Evolutionary conservation across 495 filamentous ascomycete genomes (phyloP), one percentile per base, ranked within the genome.

Genomic region (Pyrenopolyporus hunteri): DNA sequence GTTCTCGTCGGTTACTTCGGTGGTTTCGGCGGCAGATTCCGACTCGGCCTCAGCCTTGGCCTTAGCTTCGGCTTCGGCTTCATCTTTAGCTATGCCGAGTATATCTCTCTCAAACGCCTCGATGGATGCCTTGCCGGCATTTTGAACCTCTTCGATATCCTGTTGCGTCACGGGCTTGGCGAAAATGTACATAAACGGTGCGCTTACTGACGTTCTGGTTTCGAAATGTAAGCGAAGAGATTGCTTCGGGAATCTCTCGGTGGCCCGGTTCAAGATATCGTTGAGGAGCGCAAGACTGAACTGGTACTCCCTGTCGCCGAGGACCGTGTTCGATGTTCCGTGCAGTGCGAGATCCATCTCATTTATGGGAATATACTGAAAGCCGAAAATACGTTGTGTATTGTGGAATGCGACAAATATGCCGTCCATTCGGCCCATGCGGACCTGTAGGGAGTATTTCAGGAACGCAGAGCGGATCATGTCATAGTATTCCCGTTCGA

Each of bases 351-450:
- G 70, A 71, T 99, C 94, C 89, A 99, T 94, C 66, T 98, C 95
- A 1, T 80, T 64, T 10, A 97, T 72, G 51, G 85, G 84, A 49
- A 99, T 78, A 67, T 99, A 99, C 72, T 98, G 94, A 74, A 99
- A 99, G 0, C 94, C 94, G 69, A 99, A 99, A 36, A 99, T 96
- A 28, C 91, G 86, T 71, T 96, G 82, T 4, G 91, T 87, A 66
- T 99, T 99, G 75, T 99, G 94, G 71, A 86, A 98, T 9, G 95
- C 95, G n/a, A 97, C 90, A 64, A 97, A 98, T 44, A 98, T 97
- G 45, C 94, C 94, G 62, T 98, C 93, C 94, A 99, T 99, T 16
- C 95, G 86, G 22, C 94, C 94, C 81, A 98, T 91, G 17, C 94
- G 87, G 28, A 93, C 94, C 72, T 99, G 94, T 19, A 99, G 80